phyloP scores from a whole-genome alignment of 495 filamentous ascomycete species.

The Extremus antarcticus region DNA sequence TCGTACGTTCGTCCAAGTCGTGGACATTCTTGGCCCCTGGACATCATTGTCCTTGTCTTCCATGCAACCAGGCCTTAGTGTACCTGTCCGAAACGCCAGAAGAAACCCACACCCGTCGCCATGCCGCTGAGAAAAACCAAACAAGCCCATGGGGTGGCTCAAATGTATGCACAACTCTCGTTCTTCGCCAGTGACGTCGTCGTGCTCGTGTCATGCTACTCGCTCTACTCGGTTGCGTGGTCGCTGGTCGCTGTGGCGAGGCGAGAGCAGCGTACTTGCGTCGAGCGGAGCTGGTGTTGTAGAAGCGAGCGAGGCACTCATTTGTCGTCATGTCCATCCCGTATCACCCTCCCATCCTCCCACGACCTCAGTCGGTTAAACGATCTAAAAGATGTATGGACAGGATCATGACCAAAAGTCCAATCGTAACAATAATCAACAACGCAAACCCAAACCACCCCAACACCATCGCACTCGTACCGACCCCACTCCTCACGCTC shows the following conservation, averaged over 20 bases:
- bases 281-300: too few relatives aligned
- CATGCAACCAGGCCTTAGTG: too few relatives aligned
- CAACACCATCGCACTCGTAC: conserved; percentile 85
- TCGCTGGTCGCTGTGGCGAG: too few relatives aligned
- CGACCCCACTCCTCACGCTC: conserved; percentile 76
- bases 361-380: conserved; percentile 26
- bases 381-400: conserved; percentile 62
- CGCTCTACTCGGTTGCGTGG: too few relatives aligned
- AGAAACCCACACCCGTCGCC: neutral
- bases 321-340: too few relatives aligned
- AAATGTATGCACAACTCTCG: neutral
- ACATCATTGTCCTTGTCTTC: too few relatives aligned
- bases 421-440: conserved; percentile 87
- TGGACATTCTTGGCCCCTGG: too few relatives aligned
- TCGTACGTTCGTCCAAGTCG: too few relatives aligned
- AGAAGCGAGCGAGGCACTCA: too few relatives aligned
- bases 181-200: neutral
- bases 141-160: neutral
- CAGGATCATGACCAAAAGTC: conserved; percentile 87
- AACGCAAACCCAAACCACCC: conserved; percentile 94
- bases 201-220: too few relatives aligned
- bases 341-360: too few relatives aligned
- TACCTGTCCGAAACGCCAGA: neutral
- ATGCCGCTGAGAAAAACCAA: neutral
- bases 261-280: too few relatives aligned